A percentile compares a stretch with the other conserved stretches of the same genome.
These are phyloP conservation scores for Firmiana major DNA, from an alignment of 345 rosid species.

Conservation along the genomic window DNA sequence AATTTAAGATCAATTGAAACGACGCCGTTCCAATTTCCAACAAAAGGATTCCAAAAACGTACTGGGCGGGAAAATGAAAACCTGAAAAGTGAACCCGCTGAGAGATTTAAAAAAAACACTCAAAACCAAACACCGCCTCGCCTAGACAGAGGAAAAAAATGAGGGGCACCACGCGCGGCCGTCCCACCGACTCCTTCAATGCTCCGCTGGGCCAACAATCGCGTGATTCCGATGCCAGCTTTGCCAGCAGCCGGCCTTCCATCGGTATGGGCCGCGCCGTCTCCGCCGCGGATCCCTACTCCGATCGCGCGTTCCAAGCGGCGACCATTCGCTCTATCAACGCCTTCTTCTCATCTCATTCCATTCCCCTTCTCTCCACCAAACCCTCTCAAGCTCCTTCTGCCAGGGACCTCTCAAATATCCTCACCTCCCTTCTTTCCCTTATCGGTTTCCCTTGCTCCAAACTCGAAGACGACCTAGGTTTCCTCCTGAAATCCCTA, in stretches of 20 bases:
- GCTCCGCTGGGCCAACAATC: constrained; percentile 12
- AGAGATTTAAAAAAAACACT: neutral
- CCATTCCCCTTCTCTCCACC: constrained; percentile 36
- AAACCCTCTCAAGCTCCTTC: constrained; percentile 49
- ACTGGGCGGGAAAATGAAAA: too few relatives aligned
- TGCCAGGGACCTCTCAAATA: constrained; percentile 57
- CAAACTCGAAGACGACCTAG: constrained; percentile 72
- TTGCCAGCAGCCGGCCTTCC: constrained; percentile 85
- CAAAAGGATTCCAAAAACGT: too few relatives aligned
- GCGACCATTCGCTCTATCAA: constrained; percentile 57
- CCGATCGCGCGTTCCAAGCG: constrained; percentile 55
- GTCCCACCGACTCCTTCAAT: constrained; percentile 17
- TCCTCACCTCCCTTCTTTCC: constrained; percentile 50
- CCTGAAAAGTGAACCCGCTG: neutral
- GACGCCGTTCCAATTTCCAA: too few relatives aligned
- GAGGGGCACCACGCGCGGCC: constrained; percentile 34
- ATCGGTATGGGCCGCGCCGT: constrained; percentile 49
- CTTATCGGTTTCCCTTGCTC: constrained; percentile 43
- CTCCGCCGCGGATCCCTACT: constrained; percentile 36
- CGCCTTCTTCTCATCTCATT: constrained; percentile 56
- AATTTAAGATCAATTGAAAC: too few relatives aligned
- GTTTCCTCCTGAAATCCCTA: constrained; percentile 43
- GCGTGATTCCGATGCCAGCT: constrained; percentile 91
- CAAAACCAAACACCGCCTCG: neutral
- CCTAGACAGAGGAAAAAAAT: neutral